Evolutionary conservation across 345 rosid genomes (phyloP).

Genomic region (Clausena lansium): DNA sequence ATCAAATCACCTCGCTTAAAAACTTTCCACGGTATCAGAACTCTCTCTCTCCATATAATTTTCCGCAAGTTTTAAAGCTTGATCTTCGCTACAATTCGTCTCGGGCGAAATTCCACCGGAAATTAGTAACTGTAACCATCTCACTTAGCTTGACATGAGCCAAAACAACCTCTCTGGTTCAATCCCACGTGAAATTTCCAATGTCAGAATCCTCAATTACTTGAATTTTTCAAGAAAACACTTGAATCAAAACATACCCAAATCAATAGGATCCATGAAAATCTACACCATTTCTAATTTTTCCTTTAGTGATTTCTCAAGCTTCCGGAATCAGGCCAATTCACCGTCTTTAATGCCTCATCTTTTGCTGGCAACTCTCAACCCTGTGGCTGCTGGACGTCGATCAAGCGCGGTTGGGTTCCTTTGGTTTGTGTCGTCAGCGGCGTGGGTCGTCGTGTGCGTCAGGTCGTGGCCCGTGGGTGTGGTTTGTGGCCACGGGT

Average conservation of each 20-base stretch:
- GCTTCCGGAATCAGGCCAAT: conserved; percentile 57
- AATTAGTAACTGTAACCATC: conserved; percentile 49
- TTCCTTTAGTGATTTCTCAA: conserved; percentile 63
- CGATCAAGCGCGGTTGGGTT: no score
- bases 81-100: conserved; percentile 51
- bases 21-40: no score
- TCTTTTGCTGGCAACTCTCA: conserved; percentile 61
- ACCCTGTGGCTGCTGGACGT: no score
- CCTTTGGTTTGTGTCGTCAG: no score
- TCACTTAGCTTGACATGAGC: conserved; percentile 62
- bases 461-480: no score
- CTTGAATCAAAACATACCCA: conserved; percentile 41
- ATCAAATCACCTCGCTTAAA: no score
- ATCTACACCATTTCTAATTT: conserved; percentile 59
- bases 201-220: conserved; percentile 48
- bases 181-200: conserved; percentile 44
- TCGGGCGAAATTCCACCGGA: conserved; percentile 47
- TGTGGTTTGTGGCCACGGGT: no score
- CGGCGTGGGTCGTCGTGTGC: no score
- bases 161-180: conserved; percentile 62
- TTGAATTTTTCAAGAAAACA: conserved; percentile 60
- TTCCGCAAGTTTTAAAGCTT: conserved; percentile 44
- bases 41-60: no score
- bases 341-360: conserved; percentile 46
- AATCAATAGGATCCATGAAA: conserved; percentile 47